Conservation (phyloP, 768 basidiomycete species). For the Kwoniella newhampshirensis region DNA sequence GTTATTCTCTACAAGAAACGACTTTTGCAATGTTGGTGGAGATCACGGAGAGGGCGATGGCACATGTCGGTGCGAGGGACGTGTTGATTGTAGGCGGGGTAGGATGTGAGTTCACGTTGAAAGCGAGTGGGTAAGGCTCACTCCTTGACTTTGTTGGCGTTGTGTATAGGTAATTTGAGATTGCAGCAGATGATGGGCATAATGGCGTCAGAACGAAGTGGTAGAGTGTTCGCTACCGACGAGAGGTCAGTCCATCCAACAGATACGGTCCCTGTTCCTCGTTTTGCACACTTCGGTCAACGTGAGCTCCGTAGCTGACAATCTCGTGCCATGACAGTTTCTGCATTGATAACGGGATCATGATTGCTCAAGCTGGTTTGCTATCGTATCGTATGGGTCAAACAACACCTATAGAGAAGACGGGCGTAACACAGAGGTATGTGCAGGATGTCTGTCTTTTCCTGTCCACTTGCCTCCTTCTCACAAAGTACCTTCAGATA, state of each 20-base stretch:
- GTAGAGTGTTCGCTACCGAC: conserved; percentile 89
- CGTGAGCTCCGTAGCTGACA: too few relatives aligned
- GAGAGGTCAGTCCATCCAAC: conserved; percentile 66
- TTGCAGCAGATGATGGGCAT: conserved; percentile 98
- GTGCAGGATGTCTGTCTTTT: conserved; percentile 21
- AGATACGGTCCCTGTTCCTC: too few relatives aligned
- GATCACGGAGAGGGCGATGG: conserved; percentile 98
- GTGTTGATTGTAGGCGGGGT: conserved; percentile 97
- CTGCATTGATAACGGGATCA: conserved; percentile 99
- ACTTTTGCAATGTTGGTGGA: conserved; percentile 98
- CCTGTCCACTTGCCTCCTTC: too few relatives aligned
- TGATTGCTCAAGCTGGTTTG: conserved; percentile 98
- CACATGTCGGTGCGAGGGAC: conserved; percentile 92
- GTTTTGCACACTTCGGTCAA: too few relatives aligned
- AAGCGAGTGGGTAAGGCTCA: too few relatives aligned
- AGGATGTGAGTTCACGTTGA: conserved; percentile 72
- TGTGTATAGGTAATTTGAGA: conserved; percentile 72
- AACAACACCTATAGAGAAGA: conserved; percentile 71
- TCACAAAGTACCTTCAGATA: conserved; percentile 60
- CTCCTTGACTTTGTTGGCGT: too few relatives aligned
- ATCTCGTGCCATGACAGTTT: conserved; percentile 61
- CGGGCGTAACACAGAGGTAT: conserved; percentile 88
- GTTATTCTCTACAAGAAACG: conserved; percentile 95
- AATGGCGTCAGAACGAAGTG: conserved; percentile 88
- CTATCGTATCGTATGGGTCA: conserved; percentile 88